Evolutionary conservation across 345 rosid genomes (phyloP).

Genomic region (Tarenaya hassleriana): DNA sequence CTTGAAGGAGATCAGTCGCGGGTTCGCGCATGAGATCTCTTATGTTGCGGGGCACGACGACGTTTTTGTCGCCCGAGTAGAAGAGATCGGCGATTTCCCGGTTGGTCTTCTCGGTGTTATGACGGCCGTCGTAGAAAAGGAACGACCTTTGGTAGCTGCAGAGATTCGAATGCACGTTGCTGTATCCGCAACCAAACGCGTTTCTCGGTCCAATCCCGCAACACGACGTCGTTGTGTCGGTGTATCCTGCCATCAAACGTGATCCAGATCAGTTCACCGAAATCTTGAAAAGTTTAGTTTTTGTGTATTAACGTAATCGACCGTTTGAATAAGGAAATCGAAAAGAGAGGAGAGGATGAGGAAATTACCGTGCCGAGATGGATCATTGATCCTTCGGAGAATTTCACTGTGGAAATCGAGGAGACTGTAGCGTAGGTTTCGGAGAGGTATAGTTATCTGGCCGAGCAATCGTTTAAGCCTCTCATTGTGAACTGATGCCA

Average conservation of each 20-base stretch:
- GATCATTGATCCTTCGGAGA: slow-evolving; percentile 22
- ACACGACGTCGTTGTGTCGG: slow-evolving; percentile 25
- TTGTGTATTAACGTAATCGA: not conserved
- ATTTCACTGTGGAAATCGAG: slow-evolving; percentile 25
- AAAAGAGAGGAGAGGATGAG: no score
- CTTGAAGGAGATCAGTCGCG: slow-evolving; percentile 12
- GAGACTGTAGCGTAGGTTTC: slow-evolving; percentile 19
- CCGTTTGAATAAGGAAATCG: no score
- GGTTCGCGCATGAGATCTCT: slow-evolving; percentile 22
- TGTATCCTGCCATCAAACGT: slow-evolving; percentile 19
- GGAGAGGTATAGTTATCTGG: slow-evolving; percentile 4
- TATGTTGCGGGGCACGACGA: slow-evolving; percentile 24
- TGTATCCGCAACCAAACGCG: slow-evolving; percentile 27
- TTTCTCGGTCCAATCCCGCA: slow-evolving; percentile 30
- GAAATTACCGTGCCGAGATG: slow-evolving; percentile 14
- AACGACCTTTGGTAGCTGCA: slow-evolving; percentile 25
- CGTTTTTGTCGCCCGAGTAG: slow-evolving; percentile 23
- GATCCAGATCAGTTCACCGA: not conserved
- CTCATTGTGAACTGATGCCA: slow-evolving; percentile 26
- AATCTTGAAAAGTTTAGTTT: not conserved
- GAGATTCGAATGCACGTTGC: slow-evolving; percentile 28
- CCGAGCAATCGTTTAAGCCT: slow-evolving; percentile 5
- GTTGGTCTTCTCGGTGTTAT: slow-evolving; percentile 31
- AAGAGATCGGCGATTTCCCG: slow-evolving; percentile 20
- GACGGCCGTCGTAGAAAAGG: slow-evolving; percentile 30